phyloP scores from a whole-genome alignment of 129 eudicot genomes.

The Ambrosia artemisiifolia region DNA sequence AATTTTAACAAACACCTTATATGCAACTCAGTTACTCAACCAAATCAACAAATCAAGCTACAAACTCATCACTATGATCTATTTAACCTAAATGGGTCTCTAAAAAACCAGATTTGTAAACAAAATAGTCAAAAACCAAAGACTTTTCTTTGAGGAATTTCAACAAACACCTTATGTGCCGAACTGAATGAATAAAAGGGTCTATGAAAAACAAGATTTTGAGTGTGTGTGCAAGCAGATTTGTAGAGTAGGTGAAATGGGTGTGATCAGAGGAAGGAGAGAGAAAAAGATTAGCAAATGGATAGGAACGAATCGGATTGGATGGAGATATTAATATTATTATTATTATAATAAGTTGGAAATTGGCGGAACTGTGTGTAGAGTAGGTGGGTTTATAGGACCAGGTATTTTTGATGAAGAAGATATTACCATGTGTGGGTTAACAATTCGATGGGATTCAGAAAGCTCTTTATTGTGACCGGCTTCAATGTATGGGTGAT shows the following conservation, averaged over 20 bases:
- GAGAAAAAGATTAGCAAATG: conserved; percentile 7
- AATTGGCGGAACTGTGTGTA: neutral
- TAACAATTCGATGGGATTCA: neutral
- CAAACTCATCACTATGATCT: neutral
- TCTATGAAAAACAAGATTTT: conserved; percentile 36
- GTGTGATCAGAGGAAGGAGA: conserved; percentile 17
- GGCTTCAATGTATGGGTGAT: neutral
- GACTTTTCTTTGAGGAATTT: conserved; percentile 8
- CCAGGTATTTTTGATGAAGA: conserved; percentile 30
- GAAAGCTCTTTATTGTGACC: neutral
- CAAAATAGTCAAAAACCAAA: conserved; percentile 28
- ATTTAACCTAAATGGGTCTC: conserved; percentile 10
- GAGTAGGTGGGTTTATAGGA: conserved; percentile 16
- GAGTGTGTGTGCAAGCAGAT: neutral
- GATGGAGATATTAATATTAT: neutral
- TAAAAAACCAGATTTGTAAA: conserved; percentile 30
- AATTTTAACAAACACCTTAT: neutral
- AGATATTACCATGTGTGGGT: conserved; percentile 37
- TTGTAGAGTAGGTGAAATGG: neutral
- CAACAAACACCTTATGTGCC: neutral
- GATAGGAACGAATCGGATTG: conserved; percentile 17
- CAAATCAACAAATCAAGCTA: neutral
- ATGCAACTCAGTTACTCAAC: neutral
- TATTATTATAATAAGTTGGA: neutral
- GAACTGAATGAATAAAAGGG: neutral